Evolutionary conservation across 2,329 filamentous ascomycete genomes (phyloP).

Genomic region (Graphilbum sp.): DNA sequence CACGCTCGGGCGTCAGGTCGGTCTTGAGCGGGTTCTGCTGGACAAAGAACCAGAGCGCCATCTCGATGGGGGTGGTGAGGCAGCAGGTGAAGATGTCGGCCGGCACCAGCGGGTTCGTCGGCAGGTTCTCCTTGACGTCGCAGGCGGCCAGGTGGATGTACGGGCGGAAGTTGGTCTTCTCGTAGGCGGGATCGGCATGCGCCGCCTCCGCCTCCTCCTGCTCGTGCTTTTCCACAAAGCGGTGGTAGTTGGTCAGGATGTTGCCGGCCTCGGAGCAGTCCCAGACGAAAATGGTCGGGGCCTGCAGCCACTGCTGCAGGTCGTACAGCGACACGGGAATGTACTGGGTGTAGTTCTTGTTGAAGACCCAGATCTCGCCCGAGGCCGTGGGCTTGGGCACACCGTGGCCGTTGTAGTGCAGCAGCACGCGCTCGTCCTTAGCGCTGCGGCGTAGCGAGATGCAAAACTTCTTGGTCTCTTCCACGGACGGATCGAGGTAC

Average conservation of each 20-base stretch:
- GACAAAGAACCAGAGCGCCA: slow-evolving; percentile 92
- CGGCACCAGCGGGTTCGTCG: slow-evolving; percentile 83
- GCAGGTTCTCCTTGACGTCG: slow-evolving; percentile 75
- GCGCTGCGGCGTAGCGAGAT: slow-evolving; percentile 79
- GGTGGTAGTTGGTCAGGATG: slow-evolving; percentile 86
- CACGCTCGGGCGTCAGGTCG: slow-evolving; percentile 60
- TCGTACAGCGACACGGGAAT: slow-evolving; percentile 94
- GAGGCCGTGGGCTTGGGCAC: slow-evolving; percentile 91
- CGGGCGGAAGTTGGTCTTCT: slow-evolving; percentile 52
- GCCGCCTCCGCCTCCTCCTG: slow-evolving; percentile 67
- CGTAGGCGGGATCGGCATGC: slow-evolving; percentile 65
- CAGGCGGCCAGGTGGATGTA: slow-evolving; percentile 89
- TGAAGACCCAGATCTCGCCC: slow-evolving; percentile 98
- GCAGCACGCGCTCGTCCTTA: slow-evolving; percentile 89
- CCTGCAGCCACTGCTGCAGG: slow-evolving; percentile 86
- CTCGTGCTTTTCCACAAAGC: slow-evolving; percentile 89
- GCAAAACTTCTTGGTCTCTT: slow-evolving; percentile 95
- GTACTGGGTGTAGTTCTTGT: slow-evolving; percentile 97
- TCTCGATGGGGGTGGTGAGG: slow-evolving; percentile 91
- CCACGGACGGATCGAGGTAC: slow-evolving; percentile 87
- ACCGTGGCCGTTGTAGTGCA: slow-evolving; percentile 97
- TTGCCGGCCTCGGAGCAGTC: slow-evolving; percentile 95
- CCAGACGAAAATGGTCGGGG: slow-evolving; percentile 92
- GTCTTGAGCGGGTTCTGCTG: slow-evolving; percentile 68
- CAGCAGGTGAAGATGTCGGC: slow-evolving; percentile 94